A percentile compares a stretch with the other conserved stretches of the same genome.
phyloP scores from a whole-genome alignment of 441 rosid species.

The Breynia disticha region DNA sequence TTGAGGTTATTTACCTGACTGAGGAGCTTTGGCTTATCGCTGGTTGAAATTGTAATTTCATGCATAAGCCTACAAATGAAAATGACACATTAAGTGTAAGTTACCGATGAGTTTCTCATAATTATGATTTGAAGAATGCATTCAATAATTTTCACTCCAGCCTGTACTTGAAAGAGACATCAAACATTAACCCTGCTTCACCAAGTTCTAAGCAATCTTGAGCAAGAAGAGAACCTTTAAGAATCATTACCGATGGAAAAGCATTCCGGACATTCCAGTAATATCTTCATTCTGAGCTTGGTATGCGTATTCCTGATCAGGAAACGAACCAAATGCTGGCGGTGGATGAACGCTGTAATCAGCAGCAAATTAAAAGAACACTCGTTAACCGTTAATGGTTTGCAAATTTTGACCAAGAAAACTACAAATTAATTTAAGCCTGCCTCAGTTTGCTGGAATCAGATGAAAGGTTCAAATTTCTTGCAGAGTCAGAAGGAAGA shows the following conservation, averaged over 20 bases:
- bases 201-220: too few species aligned
- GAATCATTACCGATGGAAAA: conserved; percentile 28
- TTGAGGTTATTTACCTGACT: conserved; percentile 38
- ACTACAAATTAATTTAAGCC: conserved; percentile 15
- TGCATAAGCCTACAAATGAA: conserved; percentile 46
- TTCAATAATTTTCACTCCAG: too few species aligned
- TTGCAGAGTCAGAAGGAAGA: conserved; percentile 22
- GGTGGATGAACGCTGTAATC: conserved; percentile 41
- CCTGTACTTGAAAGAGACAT: too few species aligned
- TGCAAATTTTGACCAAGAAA: conserved; percentile 3
- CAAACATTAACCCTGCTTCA: too few species aligned
- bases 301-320: conserved; percentile 23
- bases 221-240: conserved; percentile 8
- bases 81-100: conserved; percentile 12
- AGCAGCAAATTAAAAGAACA: conserved; percentile 5
- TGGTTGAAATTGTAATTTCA: conserved; percentile 67
- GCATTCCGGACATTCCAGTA: conserved; percentile 13
- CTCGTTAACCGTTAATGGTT: background rate
- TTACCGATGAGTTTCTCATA: background rate
- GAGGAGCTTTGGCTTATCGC: conserved; percentile 59
- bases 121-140: too few species aligned
- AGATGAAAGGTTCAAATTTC: conserved; percentile 19
- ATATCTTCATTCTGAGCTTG: conserved; percentile 23
- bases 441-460: conserved; percentile 35
- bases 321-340: conserved; percentile 43